Conservation (phyloP, 2,329 filamentous ascomycete genomes). For the Lecanicillium sp. region DNA sequence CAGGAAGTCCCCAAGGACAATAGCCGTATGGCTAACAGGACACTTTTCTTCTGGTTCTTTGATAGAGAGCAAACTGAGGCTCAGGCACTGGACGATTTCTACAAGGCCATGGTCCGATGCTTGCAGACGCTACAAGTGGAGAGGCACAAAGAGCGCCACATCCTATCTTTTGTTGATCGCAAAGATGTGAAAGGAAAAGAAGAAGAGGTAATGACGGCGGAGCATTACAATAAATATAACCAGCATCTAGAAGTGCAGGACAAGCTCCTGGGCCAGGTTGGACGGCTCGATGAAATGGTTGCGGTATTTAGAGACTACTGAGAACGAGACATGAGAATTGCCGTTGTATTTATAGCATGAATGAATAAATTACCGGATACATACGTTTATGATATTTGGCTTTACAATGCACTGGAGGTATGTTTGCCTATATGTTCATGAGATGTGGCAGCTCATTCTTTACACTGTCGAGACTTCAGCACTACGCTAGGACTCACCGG, state of each 20-base stretch:
- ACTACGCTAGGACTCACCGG: too few relatives aligned
- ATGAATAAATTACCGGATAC: too few relatives aligned
- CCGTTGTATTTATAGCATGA: slow-evolving; percentile 2
- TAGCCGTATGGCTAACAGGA: slow-evolving; percentile 70
- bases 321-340: slow-evolving; percentile 12
- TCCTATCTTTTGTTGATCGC: slow-evolving; percentile 75
- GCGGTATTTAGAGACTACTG: slow-evolving; percentile 74
- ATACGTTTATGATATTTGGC: too few relatives aligned
- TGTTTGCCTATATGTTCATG: too few relatives aligned
- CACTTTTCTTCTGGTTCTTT: slow-evolving; percentile 88
- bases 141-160: slow-evolving; percentile 58
- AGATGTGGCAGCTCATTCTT: too few relatives aligned
- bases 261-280: slow-evolving; percentile 70
- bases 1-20: slow-evolving; percentile 92
- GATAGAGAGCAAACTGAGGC: slow-evolving; percentile 64
- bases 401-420: too few relatives aligned
- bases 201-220: slow-evolving; percentile 66
- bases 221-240: slow-evolving; percentile 59
- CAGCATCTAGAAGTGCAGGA: slow-evolving; percentile 56
- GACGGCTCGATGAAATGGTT: slow-evolving; percentile 76
- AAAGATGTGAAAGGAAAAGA: slow-evolving; percentile 80
- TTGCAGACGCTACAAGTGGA: slow-evolving; percentile 75
- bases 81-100: slow-evolving; percentile 69
- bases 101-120: slow-evolving; percentile 82
- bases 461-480: too few relatives aligned